Evolutionary conservation across 148 eudicot species (phyloP).

Genomic region (Rhododendron simsii): DNA sequence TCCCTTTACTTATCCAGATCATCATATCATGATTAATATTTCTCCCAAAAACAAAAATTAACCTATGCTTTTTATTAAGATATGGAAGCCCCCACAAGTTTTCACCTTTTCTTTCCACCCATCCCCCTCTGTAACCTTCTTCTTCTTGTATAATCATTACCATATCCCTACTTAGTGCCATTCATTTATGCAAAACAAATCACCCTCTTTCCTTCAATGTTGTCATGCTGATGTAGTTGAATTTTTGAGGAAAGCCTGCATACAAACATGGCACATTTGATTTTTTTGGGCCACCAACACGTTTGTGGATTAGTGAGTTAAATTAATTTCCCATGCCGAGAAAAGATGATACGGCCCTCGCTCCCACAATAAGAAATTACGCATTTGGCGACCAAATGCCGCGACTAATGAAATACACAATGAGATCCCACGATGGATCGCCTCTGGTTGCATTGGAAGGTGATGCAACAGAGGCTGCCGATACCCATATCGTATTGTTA

Average conservation of each 20-base stretch:
- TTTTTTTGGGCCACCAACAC: no score
- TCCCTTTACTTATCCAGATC: conserved; percentile 11
- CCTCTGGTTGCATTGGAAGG: no score
- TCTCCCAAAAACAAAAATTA: neutral
- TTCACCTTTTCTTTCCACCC: conserved; percentile 25
- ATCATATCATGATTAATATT: conserved; percentile 4
- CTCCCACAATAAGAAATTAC: no score
- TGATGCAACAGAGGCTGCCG: no score
- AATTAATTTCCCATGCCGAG: neutral
- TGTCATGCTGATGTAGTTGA: conserved; percentile 14
- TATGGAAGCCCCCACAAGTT: conserved; percentile 19
- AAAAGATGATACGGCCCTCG: no score
- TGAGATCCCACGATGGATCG: no score
- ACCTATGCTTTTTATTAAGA: conserved; percentile 6
- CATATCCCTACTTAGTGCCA: neutral
- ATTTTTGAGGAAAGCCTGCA: neutral
- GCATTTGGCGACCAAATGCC: no score
- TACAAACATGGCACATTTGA: neutral
- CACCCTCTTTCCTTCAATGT: neutral
- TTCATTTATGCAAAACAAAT: neutral
- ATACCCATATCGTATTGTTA: no score
- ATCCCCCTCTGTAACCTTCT: neutral
- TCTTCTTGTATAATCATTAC: conserved; percentile 4
- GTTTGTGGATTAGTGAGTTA: neutral
- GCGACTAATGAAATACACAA: no score